These are phyloP conservation scores for Mortierella alpina DNA, from an alignment of 192 early-diverging fungal genomes.

Conservation along the genomic window DNA sequence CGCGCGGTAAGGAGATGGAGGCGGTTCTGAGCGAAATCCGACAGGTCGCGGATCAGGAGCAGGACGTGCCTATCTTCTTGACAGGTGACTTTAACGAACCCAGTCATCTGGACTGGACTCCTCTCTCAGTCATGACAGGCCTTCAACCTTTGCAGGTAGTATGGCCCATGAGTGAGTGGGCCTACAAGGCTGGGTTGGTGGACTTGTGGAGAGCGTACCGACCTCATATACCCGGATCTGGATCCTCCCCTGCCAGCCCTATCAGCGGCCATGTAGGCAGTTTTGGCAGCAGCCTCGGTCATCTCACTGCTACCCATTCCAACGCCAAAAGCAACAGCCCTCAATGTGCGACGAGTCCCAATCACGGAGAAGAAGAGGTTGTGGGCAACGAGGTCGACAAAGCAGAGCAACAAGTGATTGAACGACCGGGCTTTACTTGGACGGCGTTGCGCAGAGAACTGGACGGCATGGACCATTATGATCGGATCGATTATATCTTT, in stretches of 20 bases:
- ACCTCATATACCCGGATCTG: background rate
- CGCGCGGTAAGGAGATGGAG: constrained; percentile 51
- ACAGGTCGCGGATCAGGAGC: constrained; percentile 27
- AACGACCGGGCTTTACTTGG: constrained; percentile 45
- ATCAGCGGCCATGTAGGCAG: background rate
- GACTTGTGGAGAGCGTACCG: constrained; percentile 50
- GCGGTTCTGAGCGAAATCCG: constrained; percentile 33
- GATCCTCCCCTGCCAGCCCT: constrained; percentile 9
- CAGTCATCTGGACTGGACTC: constrained; percentile 55
- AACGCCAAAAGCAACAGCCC: background rate
- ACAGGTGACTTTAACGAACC: constrained; percentile 58
- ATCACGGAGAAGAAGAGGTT: background rate
- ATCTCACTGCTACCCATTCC: background rate
- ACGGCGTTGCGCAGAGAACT: constrained; percentile 10
- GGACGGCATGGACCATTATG: constrained; percentile 37
- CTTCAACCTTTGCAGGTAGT: constrained; percentile 40
- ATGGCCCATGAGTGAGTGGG: constrained; percentile 40
- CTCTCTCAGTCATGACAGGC: constrained; percentile 35
- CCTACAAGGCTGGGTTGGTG: constrained; percentile 46
- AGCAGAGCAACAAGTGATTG: constrained; percentile 25
- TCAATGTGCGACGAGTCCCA: background rate
- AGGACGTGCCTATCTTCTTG: constrained; percentile 49
- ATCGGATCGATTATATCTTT: constrained; percentile 49
- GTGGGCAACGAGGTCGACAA: background rate
- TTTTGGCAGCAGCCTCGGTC: background rate